These are phyloP conservation scores for Backusella luteola DNA, from an alignment of 192 early-diverging fungal species.

Conservation along the genomic window DNA sequence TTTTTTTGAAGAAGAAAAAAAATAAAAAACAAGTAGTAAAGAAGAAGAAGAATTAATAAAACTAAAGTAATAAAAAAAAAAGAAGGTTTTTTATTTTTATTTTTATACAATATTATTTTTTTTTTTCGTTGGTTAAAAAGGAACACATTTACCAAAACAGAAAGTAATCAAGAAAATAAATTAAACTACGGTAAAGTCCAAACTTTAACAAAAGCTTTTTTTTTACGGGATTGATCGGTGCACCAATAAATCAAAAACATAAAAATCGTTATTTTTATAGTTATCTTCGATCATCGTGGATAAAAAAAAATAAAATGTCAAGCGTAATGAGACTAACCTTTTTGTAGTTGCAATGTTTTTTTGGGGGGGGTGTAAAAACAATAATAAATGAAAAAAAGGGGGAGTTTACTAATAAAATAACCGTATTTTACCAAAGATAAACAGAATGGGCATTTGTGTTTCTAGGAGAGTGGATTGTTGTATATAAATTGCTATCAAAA, in stretches of 20 bases:
- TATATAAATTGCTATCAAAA: no score
- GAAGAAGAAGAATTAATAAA: neutral
- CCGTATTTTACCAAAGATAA: neutral
- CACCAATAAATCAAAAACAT: constrained; percentile 1
- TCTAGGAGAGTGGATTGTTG: neutral
- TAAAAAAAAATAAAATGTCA: constrained; percentile 6
- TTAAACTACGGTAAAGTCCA: neutral
- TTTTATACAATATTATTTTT: neutral
- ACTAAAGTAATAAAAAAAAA: neutral
- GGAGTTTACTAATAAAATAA: neutral
- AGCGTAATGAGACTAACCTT: neutral
- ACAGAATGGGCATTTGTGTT: neutral
- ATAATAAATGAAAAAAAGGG: neutral
- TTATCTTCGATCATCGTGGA: neutral
- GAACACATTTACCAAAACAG: constrained; percentile 5
- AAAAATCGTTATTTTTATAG: constrained; percentile 6
- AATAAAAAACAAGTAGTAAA: neutral
- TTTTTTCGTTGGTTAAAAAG: neutral
- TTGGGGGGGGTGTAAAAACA: neutral
- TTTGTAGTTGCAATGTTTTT: neutral
- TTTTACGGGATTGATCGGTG: neutral
- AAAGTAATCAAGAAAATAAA: constrained; percentile 6
- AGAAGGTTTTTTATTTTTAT: constrained; percentile 1
- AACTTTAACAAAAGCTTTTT: neutral
- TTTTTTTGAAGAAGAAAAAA: neutral